phyloP scores from a whole-genome alignment of 2,329 filamentous ascomycete species.

The Chaetomium olivaceum region DNA sequence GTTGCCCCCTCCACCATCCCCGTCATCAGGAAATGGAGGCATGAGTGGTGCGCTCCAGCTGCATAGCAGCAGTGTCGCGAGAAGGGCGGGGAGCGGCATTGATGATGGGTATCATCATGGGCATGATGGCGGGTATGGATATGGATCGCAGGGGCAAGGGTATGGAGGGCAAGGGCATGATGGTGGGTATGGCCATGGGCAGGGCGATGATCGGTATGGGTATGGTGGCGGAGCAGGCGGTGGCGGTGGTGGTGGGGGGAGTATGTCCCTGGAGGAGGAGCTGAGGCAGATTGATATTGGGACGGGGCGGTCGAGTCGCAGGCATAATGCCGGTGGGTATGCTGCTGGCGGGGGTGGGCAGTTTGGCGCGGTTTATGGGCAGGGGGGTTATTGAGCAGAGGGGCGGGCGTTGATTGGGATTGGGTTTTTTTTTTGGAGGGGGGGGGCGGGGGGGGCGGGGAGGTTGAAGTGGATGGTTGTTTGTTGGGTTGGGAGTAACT shows the following conservation, averaged over 20 bases:
- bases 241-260: conserved; percentile 40
- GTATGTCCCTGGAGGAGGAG: conserved; percentile 67
- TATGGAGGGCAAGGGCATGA: neutral
- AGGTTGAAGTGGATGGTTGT: no score
- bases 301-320: conserved; percentile 56
- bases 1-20: conserved; percentile 21
- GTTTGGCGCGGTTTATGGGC: conserved; percentile 14
- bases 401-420: neutral
- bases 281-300: conserved; percentile 68
- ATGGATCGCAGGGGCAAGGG: neutral
- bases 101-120: conserved; percentile 20
- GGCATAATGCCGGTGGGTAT: neutral
- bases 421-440: no score
- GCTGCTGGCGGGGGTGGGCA: conserved; percentile 6
- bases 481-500: neutral
- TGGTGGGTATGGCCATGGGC: neutral
- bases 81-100: conserved; percentile 20
- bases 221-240: conserved; percentile 24
- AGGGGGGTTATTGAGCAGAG: conserved; percentile 13
- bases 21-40: conserved; percentile 4
- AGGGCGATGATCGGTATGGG: conserved; percentile 36
- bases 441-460: neutral
- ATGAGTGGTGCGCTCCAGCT: conserved; percentile 34
- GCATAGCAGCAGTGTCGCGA: conserved; percentile 31
- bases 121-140: neutral